Evolutionary conservation across 2,329 filamentous ascomycete species (phyloP), one percentile per base, ranked within the genome.

Genomic region (Nakataea oryzae): DNA sequence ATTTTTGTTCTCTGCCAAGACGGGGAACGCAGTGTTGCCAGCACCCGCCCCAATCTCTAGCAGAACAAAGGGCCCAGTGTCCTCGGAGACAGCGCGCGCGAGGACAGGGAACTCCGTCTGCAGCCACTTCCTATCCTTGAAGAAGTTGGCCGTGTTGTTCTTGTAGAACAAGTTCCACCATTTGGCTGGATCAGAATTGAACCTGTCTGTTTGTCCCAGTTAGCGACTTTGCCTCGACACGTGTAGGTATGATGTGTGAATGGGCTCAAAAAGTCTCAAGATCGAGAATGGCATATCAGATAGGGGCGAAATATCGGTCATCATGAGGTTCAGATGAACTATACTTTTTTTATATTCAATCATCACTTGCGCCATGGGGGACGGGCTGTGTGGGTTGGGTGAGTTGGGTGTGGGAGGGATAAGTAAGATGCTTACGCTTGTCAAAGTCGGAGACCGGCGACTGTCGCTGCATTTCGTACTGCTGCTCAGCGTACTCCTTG

Each of bases 121-220:
- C 34, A 99, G 79, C 95, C 95, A 99, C 74, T 97, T 97, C 66
- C 95, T 85, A 72, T 99, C 90, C 77, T 99, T 99, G 85, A 99
- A 99, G 77, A 99, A 99, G 72, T 97, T 97, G 69, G 88, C 85
- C 26, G 90, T 90, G 76, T 99, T 97, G 78, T 97, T 96, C 76
- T 95, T 93, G 80, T 99, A 99, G 77, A 99, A 99, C 62, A 89
- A 78, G 71, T 99, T 95, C 95, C 95, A 99, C 91, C 92, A 97
- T 74, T 92, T 96, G 65, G 91, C 93, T 0, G 95, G 95, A 66
- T 96, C 85, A 57, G 82, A 79, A 73, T 97, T 97, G 80, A 97
- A 97, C 67, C 91, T 89, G 69, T 79, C 86, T 89, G 70, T 69
- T n/a, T 29, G 64, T 66, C 56, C 61, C 64, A 61, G 75, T 84